phyloP scores from a whole-genome alignment of 805 yeast genomes.

The Pichia kluyveri region DNA sequence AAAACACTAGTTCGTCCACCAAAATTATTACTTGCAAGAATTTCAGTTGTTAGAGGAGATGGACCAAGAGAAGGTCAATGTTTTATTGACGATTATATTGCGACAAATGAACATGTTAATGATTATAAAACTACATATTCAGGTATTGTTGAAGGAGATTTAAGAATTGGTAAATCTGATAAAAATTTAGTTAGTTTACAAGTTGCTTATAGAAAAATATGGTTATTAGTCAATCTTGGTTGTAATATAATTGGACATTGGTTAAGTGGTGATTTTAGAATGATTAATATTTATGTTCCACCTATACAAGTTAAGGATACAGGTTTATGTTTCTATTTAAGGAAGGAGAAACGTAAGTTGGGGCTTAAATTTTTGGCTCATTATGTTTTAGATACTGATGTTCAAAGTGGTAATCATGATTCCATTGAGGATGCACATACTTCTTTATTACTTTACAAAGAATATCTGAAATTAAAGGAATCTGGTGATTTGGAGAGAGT shows the following conservation, averaged over 20 bases:
- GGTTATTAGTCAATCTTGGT: slow-evolving; percentile 84
- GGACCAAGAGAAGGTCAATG: slow-evolving; percentile 64
- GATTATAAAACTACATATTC: slow-evolving; percentile 87
- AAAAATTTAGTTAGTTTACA: slow-evolving; percentile 70
- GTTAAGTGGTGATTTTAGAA: slow-evolving; percentile 79
- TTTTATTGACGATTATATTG: slow-evolving; percentile 88
- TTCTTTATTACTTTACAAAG: slow-evolving; percentile 69
- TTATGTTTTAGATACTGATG: slow-evolving; percentile 60
- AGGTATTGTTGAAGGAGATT: slow-evolving; percentile 91
- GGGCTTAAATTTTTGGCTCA: slow-evolving; percentile 84
- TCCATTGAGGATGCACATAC: slow-evolving; percentile 93
- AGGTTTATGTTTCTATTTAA: slow-evolving; percentile 64
- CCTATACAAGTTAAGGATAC: slow-evolving; percentile 83
- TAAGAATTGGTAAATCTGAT: slow-evolving; percentile 57
- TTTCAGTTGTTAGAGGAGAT: slow-evolving; percentile 74
- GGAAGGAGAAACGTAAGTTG: slow-evolving; percentile 65
- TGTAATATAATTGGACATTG: slow-evolving; percentile 96
- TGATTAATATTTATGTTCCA: slow-evolving; percentile 88
- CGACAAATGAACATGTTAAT: slow-evolving; percentile 58
- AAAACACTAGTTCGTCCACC: slow-evolving; percentile 67
- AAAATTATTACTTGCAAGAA: slow-evolving; percentile 71
- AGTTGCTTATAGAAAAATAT: slow-evolving; percentile 77
- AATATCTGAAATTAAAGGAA: slow-evolving; percentile 53
- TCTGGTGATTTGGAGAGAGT: slow-evolving; percentile 52
- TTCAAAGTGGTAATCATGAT: slow-evolving; percentile 92